Evolutionary conservation across 2,329 filamentous ascomycete genomes (phyloP).

Genomic region (Cadophora gregata): DNA sequence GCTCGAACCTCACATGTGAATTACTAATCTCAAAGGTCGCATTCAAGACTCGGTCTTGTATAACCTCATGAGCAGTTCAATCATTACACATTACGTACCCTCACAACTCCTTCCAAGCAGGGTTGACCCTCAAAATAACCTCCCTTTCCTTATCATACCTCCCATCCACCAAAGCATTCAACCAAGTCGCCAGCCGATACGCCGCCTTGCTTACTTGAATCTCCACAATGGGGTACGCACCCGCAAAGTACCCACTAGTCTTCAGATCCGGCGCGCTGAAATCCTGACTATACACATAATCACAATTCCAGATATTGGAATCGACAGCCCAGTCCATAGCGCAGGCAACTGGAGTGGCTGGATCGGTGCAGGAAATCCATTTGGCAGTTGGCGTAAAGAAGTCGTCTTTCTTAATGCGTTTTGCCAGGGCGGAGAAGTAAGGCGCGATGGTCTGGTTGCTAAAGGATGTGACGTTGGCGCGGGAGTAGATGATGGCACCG

Average conservation of each 20-base stretch:
- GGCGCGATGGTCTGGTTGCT: slow-evolving; percentile 6
- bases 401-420: not conserved
- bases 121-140: slow-evolving; percentile 3
- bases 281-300: slow-evolving; percentile 8
- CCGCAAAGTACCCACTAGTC: slow-evolving; percentile 9
- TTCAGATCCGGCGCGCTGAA: slow-evolving; percentile 4
- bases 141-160: slow-evolving; percentile 7
- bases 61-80: not conserved
- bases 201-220: slow-evolving; percentile 7
- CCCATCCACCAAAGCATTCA: slow-evolving; percentile 10
- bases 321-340: slow-evolving; percentile 8
- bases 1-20: no score
- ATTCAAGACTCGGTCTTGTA: no score
- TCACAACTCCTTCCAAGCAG: slow-evolving; percentile 11
- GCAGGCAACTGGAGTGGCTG: not conserved
- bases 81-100: not conserved
- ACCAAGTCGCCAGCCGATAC: slow-evolving; percentile 1
- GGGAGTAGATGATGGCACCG: slow-evolving; percentile 13
- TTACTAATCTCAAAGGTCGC: no score
- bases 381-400: slow-evolving; percentile 4
- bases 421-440: not conserved
- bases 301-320: slow-evolving; percentile 8
- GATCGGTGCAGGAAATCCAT: slow-evolving; percentile 3
- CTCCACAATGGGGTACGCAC: slow-evolving; percentile 6
- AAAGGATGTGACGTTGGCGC: slow-evolving; percentile 7